Evolutionary conservation across 306 rosid genomes (phyloP).

Genomic region (Sicyos edulis): DNA sequence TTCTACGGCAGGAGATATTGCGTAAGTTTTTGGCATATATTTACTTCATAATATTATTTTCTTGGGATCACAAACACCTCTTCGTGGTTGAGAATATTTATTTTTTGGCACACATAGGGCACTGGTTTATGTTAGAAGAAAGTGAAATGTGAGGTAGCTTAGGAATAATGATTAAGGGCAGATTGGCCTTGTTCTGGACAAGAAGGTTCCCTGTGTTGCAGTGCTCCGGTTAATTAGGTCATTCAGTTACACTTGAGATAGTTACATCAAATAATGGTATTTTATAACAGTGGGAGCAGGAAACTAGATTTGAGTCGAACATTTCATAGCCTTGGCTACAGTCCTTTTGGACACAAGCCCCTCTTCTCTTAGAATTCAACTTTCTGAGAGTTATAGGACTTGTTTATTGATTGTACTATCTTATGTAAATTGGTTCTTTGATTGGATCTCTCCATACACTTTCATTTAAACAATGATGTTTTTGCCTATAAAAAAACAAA

Average conservation of each 20-base stretch:
- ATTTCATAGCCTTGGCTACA: neutral
- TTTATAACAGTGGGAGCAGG: neutral
- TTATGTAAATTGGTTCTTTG: too few relatives aligned
- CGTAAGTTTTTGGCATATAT: conserved; percentile 50
- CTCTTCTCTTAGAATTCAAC: too few relatives aligned
- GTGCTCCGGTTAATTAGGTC: neutral
- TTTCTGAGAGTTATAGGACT: too few relatives aligned
- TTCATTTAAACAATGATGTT: too few relatives aligned
- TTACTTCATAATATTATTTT: neutral
- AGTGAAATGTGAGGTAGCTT: neutral
- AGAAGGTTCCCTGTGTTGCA: neutral
- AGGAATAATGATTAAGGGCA: neutral
- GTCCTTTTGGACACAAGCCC: too few relatives aligned
- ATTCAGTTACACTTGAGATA: neutral
- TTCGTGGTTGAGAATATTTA: neutral
- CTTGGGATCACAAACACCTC: neutral
- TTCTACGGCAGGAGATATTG: conserved; percentile 98
- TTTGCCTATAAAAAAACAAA: too few relatives aligned
- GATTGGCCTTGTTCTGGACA: conserved; percentile 1
- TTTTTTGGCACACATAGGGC: neutral
- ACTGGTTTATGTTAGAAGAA: conserved; percentile 9
- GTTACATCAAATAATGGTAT: neutral
- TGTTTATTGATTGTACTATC: too few relatives aligned
- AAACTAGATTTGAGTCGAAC: neutral
- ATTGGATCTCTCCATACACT: too few relatives aligned